Evolutionary conservation across 1,139 yeast genomes (phyloP).

Genomic region (Sugiyamaella japonica): DNA sequence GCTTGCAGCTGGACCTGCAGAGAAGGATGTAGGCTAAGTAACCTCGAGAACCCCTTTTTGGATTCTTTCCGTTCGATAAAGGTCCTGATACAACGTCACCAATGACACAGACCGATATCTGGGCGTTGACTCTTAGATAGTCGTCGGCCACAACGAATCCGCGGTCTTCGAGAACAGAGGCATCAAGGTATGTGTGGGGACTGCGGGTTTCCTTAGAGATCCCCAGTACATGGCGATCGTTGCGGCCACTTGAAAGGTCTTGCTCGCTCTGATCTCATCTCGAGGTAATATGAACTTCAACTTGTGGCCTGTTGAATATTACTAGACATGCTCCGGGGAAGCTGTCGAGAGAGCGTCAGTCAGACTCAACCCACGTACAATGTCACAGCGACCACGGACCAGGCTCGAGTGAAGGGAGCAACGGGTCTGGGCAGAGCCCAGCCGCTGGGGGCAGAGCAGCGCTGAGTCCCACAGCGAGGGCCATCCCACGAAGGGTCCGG

Average conservation of each 20-base stretch:
- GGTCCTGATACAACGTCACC: slow-evolving; percentile 32
- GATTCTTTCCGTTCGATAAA: slow-evolving; percentile 23
- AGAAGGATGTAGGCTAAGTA: too few species aligned
- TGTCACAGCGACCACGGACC: not conserved
- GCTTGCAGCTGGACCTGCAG: too few species aligned
- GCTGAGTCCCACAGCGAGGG: slow-evolving; percentile 21
- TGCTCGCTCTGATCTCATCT: too few species aligned
- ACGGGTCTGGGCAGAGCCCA: slow-evolving; percentile 2
- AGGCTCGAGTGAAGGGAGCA: too few species aligned
- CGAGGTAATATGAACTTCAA: too few species aligned
- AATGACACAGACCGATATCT: slow-evolving; percentile 29
- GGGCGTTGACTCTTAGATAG: slow-evolving; percentile 29
- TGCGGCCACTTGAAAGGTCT: too few species aligned
- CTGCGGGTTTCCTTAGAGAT: too few species aligned
- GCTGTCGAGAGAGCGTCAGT: too few species aligned
- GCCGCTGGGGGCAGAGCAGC: slow-evolving; percentile 3
- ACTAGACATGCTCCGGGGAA: too few species aligned
- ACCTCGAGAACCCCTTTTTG: slow-evolving; percentile 23
- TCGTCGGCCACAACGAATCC: slow-evolving; percentile 29
- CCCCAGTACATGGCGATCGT: too few species aligned
- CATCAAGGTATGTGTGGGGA: slow-evolving; percentile 29
- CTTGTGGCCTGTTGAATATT: too few species aligned
- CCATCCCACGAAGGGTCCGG: slow-evolving; percentile 42
- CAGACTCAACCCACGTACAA: not conserved
- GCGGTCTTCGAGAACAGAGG: slow-evolving; percentile 22